These are phyloP conservation scores for Royoungia palumana DNA, from an alignment of 768 basidiomycete genomes.

Conservation along the genomic window DNA sequence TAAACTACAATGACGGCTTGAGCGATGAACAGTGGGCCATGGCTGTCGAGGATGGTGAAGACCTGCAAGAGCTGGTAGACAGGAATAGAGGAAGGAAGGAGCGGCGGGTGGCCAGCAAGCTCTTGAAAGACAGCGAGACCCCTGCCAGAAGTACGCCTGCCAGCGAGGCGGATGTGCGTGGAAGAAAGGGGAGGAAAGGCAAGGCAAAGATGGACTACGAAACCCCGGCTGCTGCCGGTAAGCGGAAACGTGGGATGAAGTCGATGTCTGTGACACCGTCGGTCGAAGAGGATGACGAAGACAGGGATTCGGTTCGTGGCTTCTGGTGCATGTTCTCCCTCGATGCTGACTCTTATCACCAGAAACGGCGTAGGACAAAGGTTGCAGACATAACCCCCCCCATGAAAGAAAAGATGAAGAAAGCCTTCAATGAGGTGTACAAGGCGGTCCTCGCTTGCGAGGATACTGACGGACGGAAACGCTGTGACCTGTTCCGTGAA, in stretches of 20 bases:
- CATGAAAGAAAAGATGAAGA: conserved; percentile 76
- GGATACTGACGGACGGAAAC: conserved; percentile 70
- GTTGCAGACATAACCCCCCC: conserved; percentile 53
- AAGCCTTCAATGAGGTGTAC: conserved; percentile 72
- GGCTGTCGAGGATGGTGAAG: conserved; percentile 81
- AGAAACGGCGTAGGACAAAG: conserved; percentile 89
- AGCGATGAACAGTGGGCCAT: conserved; percentile 92
- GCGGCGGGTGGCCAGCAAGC: conserved; percentile 55
- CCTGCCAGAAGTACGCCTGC: conserved; percentile 64
- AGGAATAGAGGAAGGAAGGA: conserved; percentile 63
- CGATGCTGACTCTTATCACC: conserved; percentile 5
- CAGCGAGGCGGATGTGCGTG: conserved; percentile 55
- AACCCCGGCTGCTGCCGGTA: conserved; percentile 41
- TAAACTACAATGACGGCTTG: conserved; percentile 91
- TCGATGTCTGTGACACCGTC: conserved; percentile 77
- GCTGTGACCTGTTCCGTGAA: conserved; percentile 85
- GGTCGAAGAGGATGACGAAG: conserved; percentile 74
- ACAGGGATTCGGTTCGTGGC: conserved; percentile 59
- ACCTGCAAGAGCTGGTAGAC: conserved; percentile 70
- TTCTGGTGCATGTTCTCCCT: background rate
- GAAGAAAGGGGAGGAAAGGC: conserved; percentile 54
- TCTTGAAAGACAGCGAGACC: conserved; percentile 54
- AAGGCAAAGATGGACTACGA: conserved; percentile 65
- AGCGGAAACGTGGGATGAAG: conserved; percentile 74
- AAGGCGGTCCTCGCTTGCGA: conserved; percentile 70